Evolutionary conservation across 257 asterid species (phyloP), one percentile per base, ranked within the genome.

Genomic region (Striga asiatica): DNA sequence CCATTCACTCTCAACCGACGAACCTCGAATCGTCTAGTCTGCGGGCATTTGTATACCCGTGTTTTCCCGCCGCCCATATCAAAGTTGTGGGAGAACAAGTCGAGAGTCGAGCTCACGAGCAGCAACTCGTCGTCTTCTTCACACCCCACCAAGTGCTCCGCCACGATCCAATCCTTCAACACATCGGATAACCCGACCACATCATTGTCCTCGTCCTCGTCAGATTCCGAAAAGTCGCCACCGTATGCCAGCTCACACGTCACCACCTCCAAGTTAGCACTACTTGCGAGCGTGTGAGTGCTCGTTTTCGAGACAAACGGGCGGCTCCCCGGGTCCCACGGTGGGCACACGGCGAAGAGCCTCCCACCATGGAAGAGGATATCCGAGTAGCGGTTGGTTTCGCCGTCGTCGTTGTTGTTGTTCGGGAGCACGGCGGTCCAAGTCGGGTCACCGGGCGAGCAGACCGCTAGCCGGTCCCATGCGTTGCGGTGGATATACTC

Each of bases 21-120:
- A 5, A 55, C 49, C 61, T 55, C 35, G 20, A 55, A 55, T 20
- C 31, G 29, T 19, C 35, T 35, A 20, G 61, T 55, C 37, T 55
- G 16, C 35, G 13, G 1, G 49, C 13, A 37, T n/a, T n/a, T n/a
- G n/a, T n/a, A n/a, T 0, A 0, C 0, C 22, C 8, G 22, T 37
- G 35, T 9, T 6, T 0, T 20, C 2, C 13, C 11, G 7, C 6
- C 22, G 17, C 11, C 31, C 32, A 0, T 1, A 3, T 9, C n/a
- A n/a, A n/a, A n/a, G n/a, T n/a, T 3, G 49, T 35, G 3, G 0
- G 12, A 1, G n/a, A n/a, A 55, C 4, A 9, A 1, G 14, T 37
- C 49, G 3, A 19, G 61, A 20, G 37, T 37, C 20, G 48, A 32
- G 17, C 34, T 55, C 2, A 55, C 61, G 7, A 9, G 22, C 2